Base-by-base conservation (phyloP, 148 eudicot genomes). In the Diospyros lotus region DNA sequence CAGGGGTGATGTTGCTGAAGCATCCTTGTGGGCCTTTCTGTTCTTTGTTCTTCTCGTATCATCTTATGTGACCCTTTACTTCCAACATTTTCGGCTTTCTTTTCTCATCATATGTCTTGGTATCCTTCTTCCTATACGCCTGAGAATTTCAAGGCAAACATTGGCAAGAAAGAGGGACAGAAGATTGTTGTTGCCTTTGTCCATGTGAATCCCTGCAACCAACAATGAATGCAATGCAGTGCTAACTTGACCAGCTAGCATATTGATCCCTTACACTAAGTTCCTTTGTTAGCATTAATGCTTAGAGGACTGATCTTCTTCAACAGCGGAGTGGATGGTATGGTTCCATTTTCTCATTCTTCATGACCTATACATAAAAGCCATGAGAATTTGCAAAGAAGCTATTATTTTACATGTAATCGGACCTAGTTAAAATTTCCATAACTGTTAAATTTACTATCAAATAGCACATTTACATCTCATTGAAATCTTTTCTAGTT, bases 101-200 rank as follows among this genome's bases (percentile, higher is more conserved):
- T 75, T 82, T 50, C 11, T 60, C 43, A 61, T 85, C 55, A 6
- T 85, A 66, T 80, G 84, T 61, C 59, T 82, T 10, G 82, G 76
- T 58, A 74, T 85, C 53, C 66, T 82, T 64, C 69, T 85, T 55
- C 86, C 82, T 4, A 59, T 82, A 64, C 82, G 84, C 72, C 66
- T 82, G 51, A 82, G 76, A 74, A 76, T 52, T 69, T 73, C 79
- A 59, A 59, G 88, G 61, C 77, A 73, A 70, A 53, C 77, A 51
- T 74, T 73, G 67, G 84, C 84, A 68, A 85, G 80, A 73, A 85
- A 85, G 74, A 80, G 79, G 72, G 88, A 80, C 44, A 74, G 81
- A 61, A 78, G 82, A 69, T 67, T 78, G 73, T 60, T 69, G 54
- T 79, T 85, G 58, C 88, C 88, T 39, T 73, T 85, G 80, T 85